Percentiles rank a stretch among this genome's conserved stretches.
These are phyloP conservation scores for Croton laevigatus DNA, from an alignment of 441 rosid genomes.

Conservation along the genomic window DNA sequence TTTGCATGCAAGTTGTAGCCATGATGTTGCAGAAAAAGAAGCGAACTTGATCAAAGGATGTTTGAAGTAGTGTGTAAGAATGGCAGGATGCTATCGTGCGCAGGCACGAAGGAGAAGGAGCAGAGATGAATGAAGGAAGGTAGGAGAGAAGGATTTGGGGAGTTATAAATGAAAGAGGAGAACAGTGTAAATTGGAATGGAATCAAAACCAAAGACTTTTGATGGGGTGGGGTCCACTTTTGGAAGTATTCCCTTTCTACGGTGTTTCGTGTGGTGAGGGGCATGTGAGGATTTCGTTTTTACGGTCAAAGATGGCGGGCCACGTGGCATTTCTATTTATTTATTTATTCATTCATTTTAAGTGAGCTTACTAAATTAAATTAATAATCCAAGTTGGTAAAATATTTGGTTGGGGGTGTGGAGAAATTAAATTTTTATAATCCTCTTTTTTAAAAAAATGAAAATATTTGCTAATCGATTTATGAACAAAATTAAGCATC, in stretches of 20 bases:
- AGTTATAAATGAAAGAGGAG: slow-evolving; percentile 15
- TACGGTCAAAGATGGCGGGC: slow-evolving; percentile 17
- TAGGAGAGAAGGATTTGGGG: too few relatives aligned
- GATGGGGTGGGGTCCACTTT: background rate
- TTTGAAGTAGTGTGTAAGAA: too few relatives aligned
- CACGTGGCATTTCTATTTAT: background rate
- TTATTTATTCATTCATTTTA: too few relatives aligned
- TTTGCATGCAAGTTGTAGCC: background rate
- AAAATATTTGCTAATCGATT: too few relatives aligned
- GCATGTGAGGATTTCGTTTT: too few relatives aligned
- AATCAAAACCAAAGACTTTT: background rate
- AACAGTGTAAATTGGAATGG: too few relatives aligned
- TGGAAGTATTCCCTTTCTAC: background rate
- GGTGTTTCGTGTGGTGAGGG: background rate
- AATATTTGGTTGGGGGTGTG: too few relatives aligned
- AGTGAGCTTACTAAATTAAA: too few relatives aligned
- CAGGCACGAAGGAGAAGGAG: background rate
- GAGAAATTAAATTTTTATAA: too few relatives aligned
- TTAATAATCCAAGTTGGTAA: too few relatives aligned
- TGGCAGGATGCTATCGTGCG: background rate
- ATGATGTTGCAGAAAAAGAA: background rate
- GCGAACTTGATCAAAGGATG: background rate
- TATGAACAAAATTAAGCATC: too few relatives aligned
- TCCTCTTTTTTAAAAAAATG: too few relatives aligned
- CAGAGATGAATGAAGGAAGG: background rate